Evolutionary conservation across 805 yeast genomes (phyloP).

Genomic region (Candida jianshihensis): DNA sequence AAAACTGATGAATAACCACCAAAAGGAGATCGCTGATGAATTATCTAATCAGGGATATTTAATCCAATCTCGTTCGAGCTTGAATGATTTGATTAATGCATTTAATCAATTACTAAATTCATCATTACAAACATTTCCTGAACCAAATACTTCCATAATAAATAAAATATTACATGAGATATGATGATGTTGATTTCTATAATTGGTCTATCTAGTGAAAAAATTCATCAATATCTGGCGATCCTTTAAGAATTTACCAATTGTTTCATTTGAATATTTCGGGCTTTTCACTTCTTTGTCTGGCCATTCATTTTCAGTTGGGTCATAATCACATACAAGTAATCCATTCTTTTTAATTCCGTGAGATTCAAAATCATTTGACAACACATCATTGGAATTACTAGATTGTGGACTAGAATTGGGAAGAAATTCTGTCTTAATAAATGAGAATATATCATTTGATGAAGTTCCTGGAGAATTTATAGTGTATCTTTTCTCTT

Average conservation of each 20-base stretch:
- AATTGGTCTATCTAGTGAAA: slow-evolving; percentile 2
- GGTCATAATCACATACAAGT: slow-evolving; percentile 12
- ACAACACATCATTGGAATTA: too few relatives aligned
- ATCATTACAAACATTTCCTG: slow-evolving; percentile 14
- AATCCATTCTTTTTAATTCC: too few relatives aligned
- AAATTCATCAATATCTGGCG: slow-evolving; percentile 10
- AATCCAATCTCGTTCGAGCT: slow-evolving; percentile 11
- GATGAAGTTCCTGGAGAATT: neutral
- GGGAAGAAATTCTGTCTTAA: too few relatives aligned
- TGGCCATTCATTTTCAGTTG: slow-evolving; percentile 1
- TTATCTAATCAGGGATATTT: slow-evolving; percentile 31
- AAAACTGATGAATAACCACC: slow-evolving; percentile 81
- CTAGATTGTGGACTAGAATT: too few relatives aligned
- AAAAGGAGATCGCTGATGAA: slow-evolving; percentile 64
- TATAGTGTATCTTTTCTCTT: neutral
- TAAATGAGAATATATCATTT: slow-evolving; percentile 7
- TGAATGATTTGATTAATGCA: slow-evolving; percentile 12
- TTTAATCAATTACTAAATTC: slow-evolving; percentile 9
- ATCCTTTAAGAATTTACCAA: slow-evolving; percentile 13
- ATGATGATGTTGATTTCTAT: neutral
- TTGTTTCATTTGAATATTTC: slow-evolving; percentile 1
- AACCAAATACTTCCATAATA: slow-evolving; percentile 14
- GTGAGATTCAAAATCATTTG: too few relatives aligned
- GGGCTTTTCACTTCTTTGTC: neutral
- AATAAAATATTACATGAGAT: slow-evolving; percentile 1